Percentiles rank a stretch among this genome's conserved stretches.
phyloP scores from a whole-genome alignment of 164 flowering plant genomes.

The Warburgia ugandensis region DNA sequence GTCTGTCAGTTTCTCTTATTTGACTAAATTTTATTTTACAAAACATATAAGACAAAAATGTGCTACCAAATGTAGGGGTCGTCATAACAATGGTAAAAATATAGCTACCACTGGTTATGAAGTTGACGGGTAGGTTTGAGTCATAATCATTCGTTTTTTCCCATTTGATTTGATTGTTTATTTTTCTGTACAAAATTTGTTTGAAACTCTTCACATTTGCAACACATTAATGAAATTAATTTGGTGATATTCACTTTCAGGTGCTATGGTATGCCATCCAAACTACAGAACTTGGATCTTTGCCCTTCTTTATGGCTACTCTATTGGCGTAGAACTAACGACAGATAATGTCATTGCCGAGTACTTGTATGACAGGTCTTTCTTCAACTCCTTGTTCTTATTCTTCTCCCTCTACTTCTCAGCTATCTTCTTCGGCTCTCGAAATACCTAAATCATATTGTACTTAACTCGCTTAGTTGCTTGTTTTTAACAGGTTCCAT shows the following conservation, averaged over 20 bases:
- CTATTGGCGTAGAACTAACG: constrained; percentile 66
- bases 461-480: background rate
- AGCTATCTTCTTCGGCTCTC: background rate
- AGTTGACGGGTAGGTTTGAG: too few species aligned
- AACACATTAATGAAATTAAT: too few species aligned
- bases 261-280: constrained; percentile 52
- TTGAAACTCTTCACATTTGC: background rate
- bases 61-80: too few species aligned
- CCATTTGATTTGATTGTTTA: background rate
- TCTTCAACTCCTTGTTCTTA: background rate
- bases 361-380: constrained; percentile 55
- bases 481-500: constrained; percentile 27
- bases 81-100: too few species aligned
- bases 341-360: constrained; percentile 69
- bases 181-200: background rate
- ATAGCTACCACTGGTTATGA: too few species aligned
- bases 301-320: constrained; percentile 63
- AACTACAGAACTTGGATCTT: constrained; percentile 84
- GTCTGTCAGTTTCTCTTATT: too few species aligned
- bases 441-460: background rate
- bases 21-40: too few species aligned
- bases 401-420: background rate
- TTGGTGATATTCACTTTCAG: too few species aligned
- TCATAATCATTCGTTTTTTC: background rate
- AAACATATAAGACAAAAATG: too few species aligned